These are phyloP conservation scores for Diplocarpon rosae DNA, from an alignment of 2,329 filamentous ascomycete genomes.

Conservation along the genomic window DNA sequence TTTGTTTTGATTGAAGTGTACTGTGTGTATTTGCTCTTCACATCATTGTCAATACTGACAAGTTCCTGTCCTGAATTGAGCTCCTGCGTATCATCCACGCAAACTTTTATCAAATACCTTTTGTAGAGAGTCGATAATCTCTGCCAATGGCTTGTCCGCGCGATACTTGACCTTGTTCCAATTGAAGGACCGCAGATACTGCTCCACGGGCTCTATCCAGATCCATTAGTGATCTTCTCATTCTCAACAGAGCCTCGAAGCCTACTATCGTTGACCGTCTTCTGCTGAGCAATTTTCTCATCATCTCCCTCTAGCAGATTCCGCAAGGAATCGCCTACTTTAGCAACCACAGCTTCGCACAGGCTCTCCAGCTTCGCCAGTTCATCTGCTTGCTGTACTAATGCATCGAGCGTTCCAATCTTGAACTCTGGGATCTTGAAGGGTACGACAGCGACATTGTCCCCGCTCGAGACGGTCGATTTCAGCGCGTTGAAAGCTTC, in stretches of 20 bases:
- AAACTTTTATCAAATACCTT: slow-evolving; percentile 46
- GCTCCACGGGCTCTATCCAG: slow-evolving; percentile 75
- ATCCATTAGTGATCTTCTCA: background rate
- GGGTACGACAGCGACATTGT: slow-evolving; percentile 63
- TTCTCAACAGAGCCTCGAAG: slow-evolving; percentile 25
- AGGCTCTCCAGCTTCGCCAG: slow-evolving; percentile 73
- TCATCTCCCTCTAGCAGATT: slow-evolving; percentile 27
- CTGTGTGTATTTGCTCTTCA: slow-evolving; percentile 87
- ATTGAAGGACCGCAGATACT: slow-evolving; percentile 77
- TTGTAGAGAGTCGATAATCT: slow-evolving; percentile 78
- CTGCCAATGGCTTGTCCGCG: slow-evolving; percentile 77
- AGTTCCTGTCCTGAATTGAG: slow-evolving; percentile 51
- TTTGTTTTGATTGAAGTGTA: slow-evolving; percentile 88
- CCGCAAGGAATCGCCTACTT: slow-evolving; percentile 43
- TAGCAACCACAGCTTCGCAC: slow-evolving; percentile 73
- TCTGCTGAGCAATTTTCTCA: slow-evolving; percentile 60
- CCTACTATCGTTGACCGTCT: slow-evolving; percentile 71
- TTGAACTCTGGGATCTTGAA: slow-evolving; percentile 92
- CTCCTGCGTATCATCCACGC: background rate
- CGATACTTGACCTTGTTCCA: slow-evolving; percentile 99
- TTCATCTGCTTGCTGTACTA: slow-evolving; percentile 95
- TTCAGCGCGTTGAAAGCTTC: slow-evolving; percentile 71
- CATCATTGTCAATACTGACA: slow-evolving; percentile 85
- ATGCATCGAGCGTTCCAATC: slow-evolving; percentile 87
- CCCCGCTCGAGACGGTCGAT: slow-evolving; percentile 52